A percentile compares a stretch with the other conserved stretches of the same genome.
phyloP scores from a whole-genome alignment of 176 grass and related monocot genomes.

The Alopecurus myosuroides region DNA sequence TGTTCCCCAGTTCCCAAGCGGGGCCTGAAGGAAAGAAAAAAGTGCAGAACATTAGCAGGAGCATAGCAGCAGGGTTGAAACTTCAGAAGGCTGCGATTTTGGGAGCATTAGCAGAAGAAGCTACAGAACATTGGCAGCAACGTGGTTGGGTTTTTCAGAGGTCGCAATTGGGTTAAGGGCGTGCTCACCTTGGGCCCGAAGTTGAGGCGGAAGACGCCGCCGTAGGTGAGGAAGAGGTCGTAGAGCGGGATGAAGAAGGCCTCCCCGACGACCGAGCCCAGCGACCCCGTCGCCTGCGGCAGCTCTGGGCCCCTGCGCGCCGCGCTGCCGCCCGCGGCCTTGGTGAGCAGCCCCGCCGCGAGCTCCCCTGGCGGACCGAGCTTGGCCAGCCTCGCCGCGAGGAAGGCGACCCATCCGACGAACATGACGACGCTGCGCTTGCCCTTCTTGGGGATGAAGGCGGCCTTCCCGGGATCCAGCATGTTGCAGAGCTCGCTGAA shows the following conservation, averaged over 20 bases:
- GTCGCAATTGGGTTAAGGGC: neutral
- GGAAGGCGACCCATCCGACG: conserved; percentile 53
- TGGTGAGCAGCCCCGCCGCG: conserved; percentile 49
- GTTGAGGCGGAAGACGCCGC: conserved; percentile 90
- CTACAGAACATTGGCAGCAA: neutral
- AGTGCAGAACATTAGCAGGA: no score
- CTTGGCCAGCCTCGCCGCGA: conserved; percentile 39
- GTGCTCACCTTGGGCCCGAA: conserved; percentile 76
- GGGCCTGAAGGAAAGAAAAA: no score
- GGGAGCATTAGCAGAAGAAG: no score
- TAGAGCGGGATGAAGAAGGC: conserved; percentile 93
- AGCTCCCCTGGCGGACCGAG: conserved; percentile 43
- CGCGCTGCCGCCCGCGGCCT: no score
- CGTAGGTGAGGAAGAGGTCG: conserved; percentile 81
- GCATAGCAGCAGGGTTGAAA: no score
- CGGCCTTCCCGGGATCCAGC: no score
- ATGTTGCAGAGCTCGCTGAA: no score
- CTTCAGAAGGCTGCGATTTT: no score
- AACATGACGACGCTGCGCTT: no score
- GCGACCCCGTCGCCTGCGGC: conserved; percentile 63
- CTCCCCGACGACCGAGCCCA: conserved; percentile 45
- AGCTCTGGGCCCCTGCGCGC: conserved; percentile 38
- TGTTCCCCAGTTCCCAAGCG: no score
- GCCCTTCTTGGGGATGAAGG: no score
- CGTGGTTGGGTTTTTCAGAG: neutral